These are phyloP conservation scores for Lactarius pseudohatsudake DNA, from an alignment of 768 basidiomycete genomes.

Conservation along the genomic window DNA sequence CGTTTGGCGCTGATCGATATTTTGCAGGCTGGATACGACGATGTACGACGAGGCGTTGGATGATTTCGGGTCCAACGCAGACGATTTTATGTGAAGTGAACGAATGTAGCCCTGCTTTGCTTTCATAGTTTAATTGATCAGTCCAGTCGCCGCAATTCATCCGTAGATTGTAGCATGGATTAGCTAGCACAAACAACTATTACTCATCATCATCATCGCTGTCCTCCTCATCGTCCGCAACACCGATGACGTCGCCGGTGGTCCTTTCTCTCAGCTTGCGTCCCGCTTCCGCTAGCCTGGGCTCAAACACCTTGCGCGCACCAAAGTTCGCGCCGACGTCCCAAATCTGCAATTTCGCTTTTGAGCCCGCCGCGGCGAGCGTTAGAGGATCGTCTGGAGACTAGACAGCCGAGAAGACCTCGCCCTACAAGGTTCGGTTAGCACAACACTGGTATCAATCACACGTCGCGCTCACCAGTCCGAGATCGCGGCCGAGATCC, in stretches of 20 bases:
- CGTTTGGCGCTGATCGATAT: conserved; percentile 37
- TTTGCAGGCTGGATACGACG: conserved; percentile 67
- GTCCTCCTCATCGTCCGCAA: conserved; percentile 69
- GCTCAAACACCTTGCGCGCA: conserved; percentile 78
- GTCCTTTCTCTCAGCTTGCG: conserved; percentile 62
- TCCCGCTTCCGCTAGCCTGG: conserved; percentile 74
- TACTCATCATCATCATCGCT: conserved; percentile 48
- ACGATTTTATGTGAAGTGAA: conserved; percentile 61
- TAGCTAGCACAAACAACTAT: conserved; percentile 14
- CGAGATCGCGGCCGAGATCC: conserved; percentile 77
- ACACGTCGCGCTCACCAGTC: conserved; percentile 59
- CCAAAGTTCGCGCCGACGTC: conserved; percentile 85
- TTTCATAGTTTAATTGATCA: conserved; percentile 20
- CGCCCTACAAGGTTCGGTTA: conserved; percentile 58
- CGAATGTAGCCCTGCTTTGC: conserved; percentile 30
- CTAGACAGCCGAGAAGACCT: conserved; percentile 89
- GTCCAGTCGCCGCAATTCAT: conserved; percentile 14
- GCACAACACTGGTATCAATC: conserved; percentile 1
- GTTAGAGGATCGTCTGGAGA: conserved; percentile 92
- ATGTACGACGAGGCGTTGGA: conserved; percentile 88
- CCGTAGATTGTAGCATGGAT: conserved; percentile 21
- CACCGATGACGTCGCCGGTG: conserved; percentile 64
- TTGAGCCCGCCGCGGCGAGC: conserved; percentile 63
- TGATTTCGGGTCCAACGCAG: conserved; percentile 72
- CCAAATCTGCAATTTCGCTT: conserved; percentile 74